Percentiles rank a stretch among this genome's conserved stretches.
Evolutionary conservation across 768 basidiomycete species (phyloP).

Genomic region (Tephrocybe sp.): DNA sequence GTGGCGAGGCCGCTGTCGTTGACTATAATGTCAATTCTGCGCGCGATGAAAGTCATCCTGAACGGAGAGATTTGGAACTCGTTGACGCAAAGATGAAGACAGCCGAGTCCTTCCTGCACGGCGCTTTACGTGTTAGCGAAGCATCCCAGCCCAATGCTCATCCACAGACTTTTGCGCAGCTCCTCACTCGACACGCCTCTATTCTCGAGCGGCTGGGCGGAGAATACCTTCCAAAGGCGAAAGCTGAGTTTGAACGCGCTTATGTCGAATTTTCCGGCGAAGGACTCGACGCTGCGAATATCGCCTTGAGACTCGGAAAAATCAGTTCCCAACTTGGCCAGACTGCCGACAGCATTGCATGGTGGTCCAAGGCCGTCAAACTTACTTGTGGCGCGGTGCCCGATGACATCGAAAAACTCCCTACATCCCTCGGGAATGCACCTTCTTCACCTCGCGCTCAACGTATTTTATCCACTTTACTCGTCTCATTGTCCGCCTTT

Average conservation of each 20-base stretch:
- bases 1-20: slow-evolving; percentile 35
- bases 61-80: slow-evolving; percentile 37
- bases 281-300: slow-evolving; percentile 45
- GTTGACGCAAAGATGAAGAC: slow-evolving; percentile 55
- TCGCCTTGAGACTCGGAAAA: slow-evolving; percentile 69
- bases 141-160: slow-evolving; percentile 34
- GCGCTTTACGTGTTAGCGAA: slow-evolving; percentile 47
- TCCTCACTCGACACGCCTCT: slow-evolving; percentile 53
- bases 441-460: slow-evolving; percentile 64
- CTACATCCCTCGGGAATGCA: slow-evolving; percentile 31
- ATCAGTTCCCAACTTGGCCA: slow-evolving; percentile 55
- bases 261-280: slow-evolving; percentile 45
- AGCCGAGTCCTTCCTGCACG: slow-evolving; percentile 51
- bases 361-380: slow-evolving; percentile 65
- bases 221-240: slow-evolving; percentile 50
- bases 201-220: slow-evolving; percentile 62
- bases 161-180: slow-evolving; percentile 49
- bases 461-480: slow-evolving; percentile 54
- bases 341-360: slow-evolving; percentile 50
- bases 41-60: slow-evolving; percentile 26
- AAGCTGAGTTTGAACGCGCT: slow-evolving; percentile 52
- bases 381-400: slow-evolving; percentile 36
- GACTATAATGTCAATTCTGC: slow-evolving; percentile 36
- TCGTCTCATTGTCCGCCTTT: slow-evolving; percentile 71
- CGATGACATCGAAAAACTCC: slow-evolving; percentile 16